Base-by-base conservation (phyloP, 192 early-diverging fungal species). In the Dissophora globulifera region DNA sequence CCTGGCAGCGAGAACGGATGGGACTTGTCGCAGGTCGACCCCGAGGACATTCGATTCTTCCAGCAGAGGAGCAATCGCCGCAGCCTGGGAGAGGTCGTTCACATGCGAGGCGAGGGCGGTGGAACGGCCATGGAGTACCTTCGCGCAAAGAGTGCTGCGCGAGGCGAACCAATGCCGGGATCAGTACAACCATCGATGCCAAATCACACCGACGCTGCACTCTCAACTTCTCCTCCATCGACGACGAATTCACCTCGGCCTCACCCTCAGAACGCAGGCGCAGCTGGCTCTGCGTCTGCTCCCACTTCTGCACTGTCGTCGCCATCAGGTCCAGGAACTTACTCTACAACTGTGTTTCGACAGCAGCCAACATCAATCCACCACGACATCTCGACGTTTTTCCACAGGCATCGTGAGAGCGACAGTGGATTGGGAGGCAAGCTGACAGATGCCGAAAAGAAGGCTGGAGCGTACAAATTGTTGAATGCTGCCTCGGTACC, bases 101-200 rank as follows among this genome's bases (percentile, higher is more conserved):
- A 76, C 40, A 67, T 76, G 64, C 46, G 64, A 25, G 72, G 63
- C 11, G 72, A 67, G 38, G 72, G 58, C 8, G 64, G 64, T 1
- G 63, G 22, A 10, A 30, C 69, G 16, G 72, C 72, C 17, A 76
- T 76, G 72, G 72, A 76, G 17, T 76, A 76, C 23, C 63, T 76
- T 32, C 62, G 72, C 1, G 58, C 63, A 13, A 76, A 76, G 38
- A 76, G 72, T 19, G 72, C 64, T 0, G 63, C 62, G 16, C 72
- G 72, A 2, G 72, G 72, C 11, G 72, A 76, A 9, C 33, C 29
- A 22, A 66, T 76, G 50, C 49, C 64, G 38, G 72, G 72, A 50
- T 67, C 72, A n/a, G n/a, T n/a, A n/a, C n/a, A n/a, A n/a, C 62
- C 62, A 2, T 38, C 64, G 15, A 31, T 27, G 11, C n/a, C 12